Evolutionary conservation across 202 grass and related monocot species (phyloP), one percentile per base, ranked within the genome.

Genomic region (Hordeum pubiflorum): DNA sequence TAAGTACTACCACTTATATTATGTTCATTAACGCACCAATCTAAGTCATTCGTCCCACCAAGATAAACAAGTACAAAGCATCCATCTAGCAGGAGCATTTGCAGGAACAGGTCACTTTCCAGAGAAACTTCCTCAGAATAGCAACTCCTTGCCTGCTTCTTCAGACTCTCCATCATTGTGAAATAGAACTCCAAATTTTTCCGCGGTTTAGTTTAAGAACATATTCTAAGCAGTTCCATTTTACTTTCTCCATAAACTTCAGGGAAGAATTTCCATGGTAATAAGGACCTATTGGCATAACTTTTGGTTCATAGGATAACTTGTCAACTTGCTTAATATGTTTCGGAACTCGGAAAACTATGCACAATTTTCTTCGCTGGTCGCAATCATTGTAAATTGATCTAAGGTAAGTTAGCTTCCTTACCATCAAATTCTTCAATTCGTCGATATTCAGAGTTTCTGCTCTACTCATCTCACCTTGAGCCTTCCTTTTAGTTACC

Each of bases 281-380:
- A 69, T 84, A 84, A 12, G 58, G 81, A 26, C 81, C 81, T 27
- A 77, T 68, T 0, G 72, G 77, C 10, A 84, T 1, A 38, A 84
- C 14, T 10, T 52, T 36, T 10, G 81, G 81, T 41, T 75, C 10
- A 3, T 75, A 83, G 17, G 68, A 34, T 20, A 57, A 12, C 15
- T 21, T 56, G 9, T 74, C 50, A 36, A 74, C 50, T 70, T 43
- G 37, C 24, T 70, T 44, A 43, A 24, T 44, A n/a, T 70, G 21
- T 43, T 70, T 26, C 0, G 9, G 38, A 43, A 70, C 66, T 24
- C 11, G 10, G 38, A 70, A 70, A 43, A 70, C 24, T 39, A 41
- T 70, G 21, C 38, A 24, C 38, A 70, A 41, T 41, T 70, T 43
- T 70, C 37, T 70, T 43, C 10, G 9, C 38, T 27, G 66, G 2